phyloP scores from a whole-genome alignment of 1,284 basidiomycete species.

The Phaffia rhodozyma region DNA sequence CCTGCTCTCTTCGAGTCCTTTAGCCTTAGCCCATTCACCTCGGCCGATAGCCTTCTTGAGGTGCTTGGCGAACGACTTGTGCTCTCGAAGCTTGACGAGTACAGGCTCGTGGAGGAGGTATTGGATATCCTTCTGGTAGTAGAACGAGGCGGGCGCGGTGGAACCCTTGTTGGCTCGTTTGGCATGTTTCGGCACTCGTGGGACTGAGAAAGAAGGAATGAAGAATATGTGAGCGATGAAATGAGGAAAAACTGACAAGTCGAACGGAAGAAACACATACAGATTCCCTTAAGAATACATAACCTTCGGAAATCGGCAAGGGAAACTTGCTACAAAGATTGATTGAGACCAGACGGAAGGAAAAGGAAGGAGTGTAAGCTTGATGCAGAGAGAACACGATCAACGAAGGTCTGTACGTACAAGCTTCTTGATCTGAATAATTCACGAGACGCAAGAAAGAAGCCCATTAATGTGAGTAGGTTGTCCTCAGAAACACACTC shows the following conservation, averaged over 20 bases:
- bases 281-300: constrained; percentile 90
- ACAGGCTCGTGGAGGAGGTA: constrained; percentile 97
- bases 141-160: constrained; percentile 92
- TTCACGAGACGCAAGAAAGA: too few species aligned
- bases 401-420: not conserved
- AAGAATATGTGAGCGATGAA: constrained; percentile 7
- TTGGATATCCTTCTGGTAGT: constrained; percentile 96
- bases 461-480: too few species aligned
- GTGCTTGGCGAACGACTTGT: constrained; percentile 98
- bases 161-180: constrained; percentile 98
- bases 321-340: constrained; percentile 71
- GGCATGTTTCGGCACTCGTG: constrained; percentile 80
- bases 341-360: constrained; percentile 19
- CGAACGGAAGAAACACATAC: not conserved
- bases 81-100: constrained; percentile 85
- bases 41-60: constrained; percentile 84
- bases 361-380: not conserved
- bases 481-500: too few species aligned
- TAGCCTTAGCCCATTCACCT: constrained; percentile 88
- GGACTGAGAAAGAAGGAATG: constrained; percentile 68
- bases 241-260: not conserved
- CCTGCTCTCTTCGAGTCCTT: constrained; percentile 85
- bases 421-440: constrained; percentile 49
- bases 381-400: not conserved
- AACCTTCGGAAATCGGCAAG: constrained; percentile 92